These are phyloP conservation scores for Sclerospora graminicola DNA, from an alignment of 352 stramenopile genomes.

Conservation along the genomic window DNA sequence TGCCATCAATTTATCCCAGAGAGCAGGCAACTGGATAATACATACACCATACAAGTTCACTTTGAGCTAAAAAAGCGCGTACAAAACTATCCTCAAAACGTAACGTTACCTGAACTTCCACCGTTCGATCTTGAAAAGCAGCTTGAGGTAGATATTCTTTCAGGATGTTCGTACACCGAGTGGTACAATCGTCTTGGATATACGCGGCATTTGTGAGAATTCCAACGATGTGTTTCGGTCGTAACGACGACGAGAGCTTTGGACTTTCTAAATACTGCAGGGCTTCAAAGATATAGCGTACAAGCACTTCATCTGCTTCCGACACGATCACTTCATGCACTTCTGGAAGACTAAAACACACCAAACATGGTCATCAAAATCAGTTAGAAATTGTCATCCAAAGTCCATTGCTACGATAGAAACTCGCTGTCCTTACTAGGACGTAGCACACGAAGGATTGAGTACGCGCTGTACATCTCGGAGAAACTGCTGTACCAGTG, in stretches of 20 bases:
- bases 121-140: conserved; percentile 31
- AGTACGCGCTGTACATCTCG: conserved; percentile 67
- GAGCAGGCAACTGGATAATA: conserved; percentile 42
- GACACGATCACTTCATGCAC: conserved; percentile 49
- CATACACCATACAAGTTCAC: neutral
- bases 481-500: conserved; percentile 72
- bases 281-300: conserved; percentile 48
- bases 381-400: neutral
- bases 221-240: conserved; percentile 54
- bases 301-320: conserved; percentile 48
- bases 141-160: conserved; percentile 43
- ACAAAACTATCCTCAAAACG: too few species aligned
- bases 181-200: conserved; percentile 48
- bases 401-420: neutral
- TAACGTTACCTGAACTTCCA: conserved; percentile 36
- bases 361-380: neutral
- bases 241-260: conserved; percentile 50
- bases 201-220: conserved; percentile 65
- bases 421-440: conserved; percentile 25
- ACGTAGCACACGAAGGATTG: conserved; percentile 72
- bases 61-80: too few species aligned
- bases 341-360: conserved; percentile 36
- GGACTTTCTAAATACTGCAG: conserved; percentile 49
- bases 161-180: conserved; percentile 39
- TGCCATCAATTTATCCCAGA: conserved; percentile 41